phyloP scores from a whole-genome alignment of 2,329 filamentous ascomycete genomes.

The Clonostachys rhizophaga region DNA sequence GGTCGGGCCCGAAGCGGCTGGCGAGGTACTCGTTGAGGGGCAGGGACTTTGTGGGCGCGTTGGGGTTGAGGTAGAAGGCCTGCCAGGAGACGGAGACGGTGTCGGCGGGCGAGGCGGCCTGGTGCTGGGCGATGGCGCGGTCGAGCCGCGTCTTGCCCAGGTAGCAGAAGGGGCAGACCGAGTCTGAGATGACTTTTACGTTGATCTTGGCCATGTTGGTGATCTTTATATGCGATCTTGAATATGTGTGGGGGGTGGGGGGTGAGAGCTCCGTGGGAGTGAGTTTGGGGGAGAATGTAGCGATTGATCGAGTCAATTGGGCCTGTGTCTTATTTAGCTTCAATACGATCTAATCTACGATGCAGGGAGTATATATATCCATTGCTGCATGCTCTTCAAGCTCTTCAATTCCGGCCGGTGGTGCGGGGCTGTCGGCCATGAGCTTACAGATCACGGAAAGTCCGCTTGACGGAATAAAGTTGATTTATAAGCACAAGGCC shows the following conservation, averaged over 20 bases:
- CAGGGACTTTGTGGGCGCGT: conserved; percentile 39
- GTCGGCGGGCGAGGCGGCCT: conserved; percentile 55
- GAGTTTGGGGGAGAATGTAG: no score
- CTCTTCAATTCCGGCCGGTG: no score
- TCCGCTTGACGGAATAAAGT: no score
- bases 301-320: no score
- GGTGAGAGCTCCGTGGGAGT: no score
- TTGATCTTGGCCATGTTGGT: conserved; percentile 65
- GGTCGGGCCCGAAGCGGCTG: conserved; percentile 59
- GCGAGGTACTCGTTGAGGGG: conserved; percentile 48
- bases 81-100: conserved; percentile 71
- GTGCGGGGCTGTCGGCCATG: no score
- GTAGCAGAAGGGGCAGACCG: conserved; percentile 77
- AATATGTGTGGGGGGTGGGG: not conserved
- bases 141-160: conserved; percentile 74
- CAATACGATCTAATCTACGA: no score
- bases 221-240: not conserved
- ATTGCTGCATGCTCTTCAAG: no score
- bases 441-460: no score
- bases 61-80: conserved; percentile 77
- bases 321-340: no score
- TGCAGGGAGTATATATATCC: no score
- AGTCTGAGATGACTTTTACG: conserved; percentile 77
- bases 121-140: conserved; percentile 65
- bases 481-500: no score